A percentile compares a stretch with the other conserved stretches of the same genome.
Conservation (phyloP, 1,284 basidiomycete species). For the Puccinia polysora region DNA sequence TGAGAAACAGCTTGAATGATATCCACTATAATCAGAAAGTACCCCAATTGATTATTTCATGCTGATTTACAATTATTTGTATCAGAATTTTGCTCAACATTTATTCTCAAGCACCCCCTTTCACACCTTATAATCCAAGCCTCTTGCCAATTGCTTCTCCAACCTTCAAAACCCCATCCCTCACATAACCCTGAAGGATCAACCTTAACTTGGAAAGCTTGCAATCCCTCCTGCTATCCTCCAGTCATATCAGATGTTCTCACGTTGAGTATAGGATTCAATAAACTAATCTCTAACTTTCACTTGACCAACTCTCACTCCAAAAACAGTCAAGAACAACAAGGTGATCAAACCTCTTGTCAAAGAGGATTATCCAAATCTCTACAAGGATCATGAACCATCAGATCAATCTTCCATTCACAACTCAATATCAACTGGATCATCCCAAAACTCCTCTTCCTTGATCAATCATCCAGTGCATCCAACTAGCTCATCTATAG, state of each 20-base stretch:
- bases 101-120: constrained; percentile 25
- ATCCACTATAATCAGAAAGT: too few relatives aligned
- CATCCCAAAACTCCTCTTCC: constrained; percentile 4
- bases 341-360: background rate
- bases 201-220: constrained; percentile 18
- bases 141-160: background rate
- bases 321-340: too few relatives aligned
- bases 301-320: background rate
- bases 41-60: background rate
- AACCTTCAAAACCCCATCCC: background rate
- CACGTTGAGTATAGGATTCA: constrained; percentile 1
- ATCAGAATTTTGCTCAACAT: constrained; percentile 24
- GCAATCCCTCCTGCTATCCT: constrained; percentile 16
- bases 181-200: constrained; percentile 24
- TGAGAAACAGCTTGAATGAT: too few relatives aligned
- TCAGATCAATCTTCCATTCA: background rate
- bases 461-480: background rate
- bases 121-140: constrained; percentile 22
- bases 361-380: constrained; percentile 18
- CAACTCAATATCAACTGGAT: background rate
- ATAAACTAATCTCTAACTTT: background rate
- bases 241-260: constrained; percentile 11
- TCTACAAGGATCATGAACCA: constrained; percentile 30
- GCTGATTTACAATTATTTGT: background rate
- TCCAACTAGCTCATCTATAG: background rate